phyloP scores from a whole-genome alignment of 2,329 filamentous ascomycete species.

The Neofusicoccum parvum region DNA sequence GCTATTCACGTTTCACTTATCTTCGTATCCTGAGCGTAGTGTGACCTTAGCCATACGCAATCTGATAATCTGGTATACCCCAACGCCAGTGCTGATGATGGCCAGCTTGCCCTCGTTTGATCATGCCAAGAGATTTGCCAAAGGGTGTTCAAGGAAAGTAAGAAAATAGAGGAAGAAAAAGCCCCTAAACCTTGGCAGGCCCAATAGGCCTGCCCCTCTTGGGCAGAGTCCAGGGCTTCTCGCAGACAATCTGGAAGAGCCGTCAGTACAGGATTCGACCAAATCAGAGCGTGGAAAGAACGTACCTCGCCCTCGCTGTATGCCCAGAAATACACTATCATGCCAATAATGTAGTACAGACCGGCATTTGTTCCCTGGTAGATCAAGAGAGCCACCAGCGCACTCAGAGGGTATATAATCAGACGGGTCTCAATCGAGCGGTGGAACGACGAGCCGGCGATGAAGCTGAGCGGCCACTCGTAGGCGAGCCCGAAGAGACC shows the following conservation, averaged over 20 bases:
- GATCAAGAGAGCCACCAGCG: conserved; percentile 72
- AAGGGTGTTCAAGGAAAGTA: conserved; percentile 7
- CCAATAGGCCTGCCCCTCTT: conserved; percentile 35
- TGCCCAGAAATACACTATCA: conserved; percentile 92
- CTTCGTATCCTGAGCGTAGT: not conserved
- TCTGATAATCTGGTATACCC: conserved; percentile 14
- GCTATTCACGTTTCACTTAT: conserved; percentile 5
- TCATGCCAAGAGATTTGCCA: not conserved
- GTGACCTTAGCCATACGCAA: not conserved
- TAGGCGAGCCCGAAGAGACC: conserved; percentile 77
- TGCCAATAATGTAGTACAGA: conserved; percentile 85
- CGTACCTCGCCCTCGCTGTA: conserved; percentile 95
- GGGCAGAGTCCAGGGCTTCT: conserved; percentile 53
- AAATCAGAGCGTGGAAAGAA: conserved; percentile 24
- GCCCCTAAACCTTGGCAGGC: not conserved
- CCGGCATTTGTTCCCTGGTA: conserved; percentile 94
- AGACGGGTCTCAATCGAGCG: conserved; percentile 85
- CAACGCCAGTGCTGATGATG: conserved; percentile 6
- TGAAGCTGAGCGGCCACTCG: conserved; percentile 82
- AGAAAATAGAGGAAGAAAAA: not conserved
- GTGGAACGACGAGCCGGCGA: conserved; percentile 75
- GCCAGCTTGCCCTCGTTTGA: not conserved
- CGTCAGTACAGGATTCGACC: conserved; percentile 23
- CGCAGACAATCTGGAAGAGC: conserved; percentile 46
- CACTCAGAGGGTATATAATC: conserved; percentile 76